These are phyloP conservation scores for Pleurotus tuoliensis DNA, from an alignment of 768 basidiomycete species.

Conservation along the genomic window DNA sequence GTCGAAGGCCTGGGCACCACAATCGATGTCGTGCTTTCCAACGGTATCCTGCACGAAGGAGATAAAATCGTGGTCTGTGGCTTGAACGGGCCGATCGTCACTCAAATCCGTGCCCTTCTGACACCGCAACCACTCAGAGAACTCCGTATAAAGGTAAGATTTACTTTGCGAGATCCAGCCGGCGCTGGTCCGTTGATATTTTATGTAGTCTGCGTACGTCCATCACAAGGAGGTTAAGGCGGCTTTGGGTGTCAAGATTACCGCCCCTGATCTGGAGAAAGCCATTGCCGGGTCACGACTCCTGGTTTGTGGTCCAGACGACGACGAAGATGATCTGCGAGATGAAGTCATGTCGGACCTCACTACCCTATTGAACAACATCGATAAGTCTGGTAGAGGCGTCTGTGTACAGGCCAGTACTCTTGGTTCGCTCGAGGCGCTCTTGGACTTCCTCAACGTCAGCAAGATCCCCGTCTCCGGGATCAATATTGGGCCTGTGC, in stretches of 20 bases:
- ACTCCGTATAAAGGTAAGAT: slow-evolving; percentile 84
- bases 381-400: slow-evolving; percentile 94
- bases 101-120: slow-evolving; percentile 87
- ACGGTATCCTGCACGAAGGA: slow-evolving; percentile 87
- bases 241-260: slow-evolving; percentile 92
- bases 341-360: slow-evolving; percentile 98
- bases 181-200: slow-evolving; percentile 11
- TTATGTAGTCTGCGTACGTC: slow-evolving; percentile 81
- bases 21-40: slow-evolving; percentile 93
- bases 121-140: slow-evolving; percentile 97
- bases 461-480: slow-evolving; percentile 98
- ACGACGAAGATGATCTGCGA: slow-evolving; percentile 92
- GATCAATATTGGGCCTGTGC: slow-evolving; percentile 96
- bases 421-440: slow-evolving; percentile 92
- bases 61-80: slow-evolving; percentile 96
- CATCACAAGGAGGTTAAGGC: slow-evolving; percentile 98
- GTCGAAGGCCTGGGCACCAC: slow-evolving; percentile 98
- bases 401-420: slow-evolving; percentile 98
- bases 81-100: slow-evolving; percentile 94
- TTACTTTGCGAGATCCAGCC: slow-evolving; percentile 7
- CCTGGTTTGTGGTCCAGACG: slow-evolving; percentile 89
- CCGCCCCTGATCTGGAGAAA: slow-evolving; percentile 93
- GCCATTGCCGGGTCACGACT: slow-evolving; percentile 96
- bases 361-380: slow-evolving; percentile 79
- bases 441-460: slow-evolving; percentile 90